These are phyloP conservation scores for Rhododendron henanense DNA, from an alignment of 148 eudicot genomes.

Conservation along the genomic window DNA sequence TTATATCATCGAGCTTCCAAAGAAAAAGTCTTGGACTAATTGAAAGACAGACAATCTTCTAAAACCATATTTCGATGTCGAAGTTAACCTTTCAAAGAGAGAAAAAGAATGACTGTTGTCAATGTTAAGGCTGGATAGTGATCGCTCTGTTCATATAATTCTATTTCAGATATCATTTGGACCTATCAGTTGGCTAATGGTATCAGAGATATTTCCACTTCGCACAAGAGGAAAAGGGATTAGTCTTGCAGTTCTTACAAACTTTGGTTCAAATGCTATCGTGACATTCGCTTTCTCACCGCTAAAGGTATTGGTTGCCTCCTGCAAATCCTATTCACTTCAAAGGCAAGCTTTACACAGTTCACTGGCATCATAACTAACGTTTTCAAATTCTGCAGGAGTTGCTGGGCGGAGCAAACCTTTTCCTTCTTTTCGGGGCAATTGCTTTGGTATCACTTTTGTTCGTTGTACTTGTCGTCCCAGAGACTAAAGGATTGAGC, in stretches of 20 bases:
- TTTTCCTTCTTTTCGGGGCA: constrained; percentile 75
- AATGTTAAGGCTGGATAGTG: constrained; percentile 3
- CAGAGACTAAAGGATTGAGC: constrained; percentile 95
- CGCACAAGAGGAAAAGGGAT: constrained; percentile 97
- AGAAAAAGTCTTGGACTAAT: background rate
- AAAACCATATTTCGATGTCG: background rate
- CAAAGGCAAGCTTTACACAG: background rate
- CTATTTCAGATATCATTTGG: constrained; percentile 80
- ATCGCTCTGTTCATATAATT: constrained; percentile 2
- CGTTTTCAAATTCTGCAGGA: constrained; percentile 49
- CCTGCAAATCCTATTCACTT: background rate
- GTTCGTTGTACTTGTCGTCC: constrained; percentile 58
- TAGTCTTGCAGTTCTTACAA: constrained; percentile 91
- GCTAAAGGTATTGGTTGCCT: constrained; percentile 51
- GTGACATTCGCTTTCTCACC: constrained; percentile 96
- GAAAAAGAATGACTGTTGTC: background rate
- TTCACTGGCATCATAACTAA: background rate
- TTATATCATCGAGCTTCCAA: background rate
- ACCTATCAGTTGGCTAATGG: constrained; percentile 99
- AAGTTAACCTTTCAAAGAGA: background rate
- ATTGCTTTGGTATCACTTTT: constrained; percentile 73
- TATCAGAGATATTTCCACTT: constrained; percentile 94
- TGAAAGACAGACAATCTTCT: background rate
- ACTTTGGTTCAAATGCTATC: constrained; percentile 89
- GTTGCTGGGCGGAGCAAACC: constrained; percentile 85